Evolutionary conservation across 2,329 filamentous ascomycete genomes (phyloP).

Genomic region (Tolypocladium paradoxum): DNA sequence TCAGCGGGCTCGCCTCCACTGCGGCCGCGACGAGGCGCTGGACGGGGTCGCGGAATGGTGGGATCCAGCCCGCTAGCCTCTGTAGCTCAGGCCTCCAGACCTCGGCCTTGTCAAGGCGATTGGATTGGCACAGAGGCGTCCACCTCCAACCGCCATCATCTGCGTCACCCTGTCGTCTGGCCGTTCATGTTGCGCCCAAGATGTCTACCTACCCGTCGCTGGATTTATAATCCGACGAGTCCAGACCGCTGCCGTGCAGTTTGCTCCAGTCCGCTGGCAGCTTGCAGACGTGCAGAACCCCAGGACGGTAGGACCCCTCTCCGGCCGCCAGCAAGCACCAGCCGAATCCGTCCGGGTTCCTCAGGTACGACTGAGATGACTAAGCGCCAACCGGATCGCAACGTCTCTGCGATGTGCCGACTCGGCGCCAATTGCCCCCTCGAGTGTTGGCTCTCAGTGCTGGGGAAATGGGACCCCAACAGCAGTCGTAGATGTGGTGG

Average conservation of each 20-base stretch:
- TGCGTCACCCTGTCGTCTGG: not conserved
- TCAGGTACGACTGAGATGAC: not conserved
- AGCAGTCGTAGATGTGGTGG: not conserved
- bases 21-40: not conserved
- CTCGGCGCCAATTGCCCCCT: not conserved
- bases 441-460: not conserved
- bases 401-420: conserved; percentile 1
- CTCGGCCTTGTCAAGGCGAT: not conserved
- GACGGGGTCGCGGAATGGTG: not conserved
- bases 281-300: not conserved
- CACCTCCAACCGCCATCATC: not conserved
- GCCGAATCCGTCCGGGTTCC: not conserved
- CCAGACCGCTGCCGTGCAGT: not conserved
- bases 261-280: not conserved
- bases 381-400: not conserved
- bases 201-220: not conserved
- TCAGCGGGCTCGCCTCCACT: not conserved
- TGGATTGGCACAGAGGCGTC: not conserved
- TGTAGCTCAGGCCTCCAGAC: not conserved
- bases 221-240: not conserved
- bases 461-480: not conserved
- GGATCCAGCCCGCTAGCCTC: not conserved
- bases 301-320: no score
- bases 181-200: not conserved
- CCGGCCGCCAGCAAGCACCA: not conserved